phyloP scores from a whole-genome alignment of 1,284 basidiomycete genomes.

The Exobasidium cylindrosporum region DNA sequence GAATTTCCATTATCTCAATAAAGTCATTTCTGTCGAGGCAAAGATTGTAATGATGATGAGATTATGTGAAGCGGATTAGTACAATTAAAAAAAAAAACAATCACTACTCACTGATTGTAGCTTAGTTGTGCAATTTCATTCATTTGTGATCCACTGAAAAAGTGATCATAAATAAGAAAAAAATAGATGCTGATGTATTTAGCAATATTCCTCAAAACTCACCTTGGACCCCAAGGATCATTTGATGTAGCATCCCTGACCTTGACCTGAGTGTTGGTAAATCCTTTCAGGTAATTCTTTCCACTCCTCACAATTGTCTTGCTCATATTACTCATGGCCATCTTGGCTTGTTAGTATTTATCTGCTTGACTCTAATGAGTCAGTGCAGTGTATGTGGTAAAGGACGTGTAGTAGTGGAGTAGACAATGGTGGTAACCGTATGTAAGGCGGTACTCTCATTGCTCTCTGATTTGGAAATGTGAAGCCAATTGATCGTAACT shows the following conservation, averaged over 20 bases:
- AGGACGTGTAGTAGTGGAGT: too few species aligned
- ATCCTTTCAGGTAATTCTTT: conserved; percentile 49
- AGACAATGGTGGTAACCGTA: too few species aligned
- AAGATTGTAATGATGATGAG: not conserved
- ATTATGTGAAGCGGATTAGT: not conserved
- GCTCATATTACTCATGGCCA: conserved; percentile 52
- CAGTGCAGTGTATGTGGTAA: too few species aligned
- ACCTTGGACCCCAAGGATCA: conserved; percentile 88
- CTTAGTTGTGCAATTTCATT: conserved; percentile 97
- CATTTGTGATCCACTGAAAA: conserved; percentile 86
- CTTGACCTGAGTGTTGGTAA: conserved; percentile 72
- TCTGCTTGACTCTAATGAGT: too few species aligned
- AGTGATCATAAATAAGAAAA: too few species aligned
- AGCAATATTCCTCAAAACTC: too few species aligned
- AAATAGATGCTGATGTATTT: too few species aligned
- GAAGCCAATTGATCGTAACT: too few species aligned
- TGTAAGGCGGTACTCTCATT: too few species aligned
- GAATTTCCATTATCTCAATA: conserved; percentile 99
- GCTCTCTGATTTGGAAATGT: too few species aligned
- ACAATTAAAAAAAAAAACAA: not conserved
- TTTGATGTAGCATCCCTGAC: conserved; percentile 99
- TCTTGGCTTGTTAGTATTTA: too few species aligned
- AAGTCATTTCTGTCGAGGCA: conserved; percentile 88
- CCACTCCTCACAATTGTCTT: conserved; percentile 52
- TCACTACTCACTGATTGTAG: conserved; percentile 81